These are phyloP conservation scores for Lizonia empirigonia DNA, from an alignment of 2,329 filamentous ascomycete species.

Conservation along the genomic window DNA sequence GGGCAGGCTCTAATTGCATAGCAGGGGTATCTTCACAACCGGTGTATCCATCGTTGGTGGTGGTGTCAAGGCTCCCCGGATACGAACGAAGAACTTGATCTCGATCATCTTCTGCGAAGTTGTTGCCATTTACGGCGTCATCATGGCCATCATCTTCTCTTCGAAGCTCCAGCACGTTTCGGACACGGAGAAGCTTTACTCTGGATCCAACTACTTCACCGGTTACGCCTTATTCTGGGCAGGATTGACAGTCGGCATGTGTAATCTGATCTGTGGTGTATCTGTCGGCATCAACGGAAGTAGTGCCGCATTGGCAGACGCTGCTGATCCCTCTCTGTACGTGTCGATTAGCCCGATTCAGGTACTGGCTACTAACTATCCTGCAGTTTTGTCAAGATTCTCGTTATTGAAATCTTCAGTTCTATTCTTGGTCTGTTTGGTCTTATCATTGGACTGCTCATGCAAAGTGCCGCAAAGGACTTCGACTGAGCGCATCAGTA, in stretches of 20 bases:
- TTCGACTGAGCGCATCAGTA: conserved; percentile 56
- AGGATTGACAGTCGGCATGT: conserved; percentile 90
- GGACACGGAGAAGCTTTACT: conserved; percentile 70
- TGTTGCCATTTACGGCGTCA: conserved; percentile 99
- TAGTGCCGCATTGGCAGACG: conserved; percentile 93
- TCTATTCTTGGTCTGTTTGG: conserved; percentile 96
- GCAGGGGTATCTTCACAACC: conserved; percentile 97
- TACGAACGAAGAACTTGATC: conserved; percentile 99
- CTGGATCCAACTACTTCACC: conserved; percentile 85
- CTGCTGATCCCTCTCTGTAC: conserved; percentile 86
- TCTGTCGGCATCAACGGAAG: conserved; percentile 98
- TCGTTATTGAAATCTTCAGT: conserved; percentile 99
- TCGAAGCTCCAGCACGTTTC: conserved; percentile 76
- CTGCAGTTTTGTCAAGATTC: conserved; percentile 91
- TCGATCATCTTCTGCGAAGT: conserved; percentile 99
- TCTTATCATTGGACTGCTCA: conserved; percentile 88
- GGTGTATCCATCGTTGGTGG: conserved; percentile 96
- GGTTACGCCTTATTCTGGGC: conserved; percentile 97
- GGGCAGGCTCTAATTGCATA: conserved; percentile 20
- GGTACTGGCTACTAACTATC: conserved; percentile 5
- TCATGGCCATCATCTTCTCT: conserved; percentile 99
- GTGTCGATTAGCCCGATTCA: conserved; percentile 45
- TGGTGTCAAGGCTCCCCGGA: conserved; percentile 94
- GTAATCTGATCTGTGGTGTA: conserved; percentile 94
- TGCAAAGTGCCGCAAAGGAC: conserved; percentile 81